Conservation (phyloP, 2,329 filamentous ascomycete genomes). For the Mollisia scopiformis region DNA sequence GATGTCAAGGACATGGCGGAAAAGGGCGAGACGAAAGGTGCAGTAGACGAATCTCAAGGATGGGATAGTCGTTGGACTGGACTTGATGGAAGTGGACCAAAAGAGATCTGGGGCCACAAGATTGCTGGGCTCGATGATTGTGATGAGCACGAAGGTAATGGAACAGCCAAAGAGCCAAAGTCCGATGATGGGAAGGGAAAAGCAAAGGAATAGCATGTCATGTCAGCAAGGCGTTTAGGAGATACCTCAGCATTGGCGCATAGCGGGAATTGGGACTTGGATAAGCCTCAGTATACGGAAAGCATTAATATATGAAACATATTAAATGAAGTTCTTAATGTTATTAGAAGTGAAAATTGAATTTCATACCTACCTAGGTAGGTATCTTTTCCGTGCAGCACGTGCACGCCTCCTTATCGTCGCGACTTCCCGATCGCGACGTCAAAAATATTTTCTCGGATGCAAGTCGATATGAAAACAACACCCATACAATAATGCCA, state of each 20-base stretch:
- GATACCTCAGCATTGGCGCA: conserved; percentile 5
- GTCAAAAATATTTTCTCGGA: neutral
- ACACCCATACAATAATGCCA: conserved; percentile 17
- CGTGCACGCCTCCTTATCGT: neutral
- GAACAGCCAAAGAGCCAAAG: conserved; percentile 6
- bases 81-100: conserved; percentile 34
- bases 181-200: conserved; percentile 18
- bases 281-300: too few species aligned
- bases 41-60: conserved; percentile 32
- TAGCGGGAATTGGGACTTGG: conserved; percentile 1
- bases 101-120: conserved; percentile 30
- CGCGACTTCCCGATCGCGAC: neutral
- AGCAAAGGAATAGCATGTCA: conserved; percentile 24
- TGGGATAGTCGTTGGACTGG: conserved; percentile 35
- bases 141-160: conserved; percentile 23
- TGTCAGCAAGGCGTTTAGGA: conserved; percentile 22
- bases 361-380: neutral
- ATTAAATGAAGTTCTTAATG: neutral
- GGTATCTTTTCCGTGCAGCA: neutral
- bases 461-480: neutral
- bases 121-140: conserved; percentile 23
- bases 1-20: conserved; percentile 73
- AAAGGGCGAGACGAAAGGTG: conserved; percentile 41
- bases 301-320: neutral
- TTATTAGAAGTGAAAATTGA: too few species aligned